Evolutionary conservation across 2,329 filamentous ascomycete genomes (phyloP).

Genomic region (Fusarium heterosporum): DNA sequence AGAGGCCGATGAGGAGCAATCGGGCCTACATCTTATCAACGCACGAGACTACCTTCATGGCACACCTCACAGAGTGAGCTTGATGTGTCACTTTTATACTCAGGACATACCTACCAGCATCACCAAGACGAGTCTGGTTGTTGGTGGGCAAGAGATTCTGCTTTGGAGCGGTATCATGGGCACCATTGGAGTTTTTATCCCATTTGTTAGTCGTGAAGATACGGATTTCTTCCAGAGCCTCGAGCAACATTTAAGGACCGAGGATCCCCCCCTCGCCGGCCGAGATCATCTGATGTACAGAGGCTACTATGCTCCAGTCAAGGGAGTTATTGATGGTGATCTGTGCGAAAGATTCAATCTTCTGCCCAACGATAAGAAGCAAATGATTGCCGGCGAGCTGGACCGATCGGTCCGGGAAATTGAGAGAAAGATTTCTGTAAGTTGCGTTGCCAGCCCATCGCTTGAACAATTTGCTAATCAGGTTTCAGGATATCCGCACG

Average conservation of each 20-base stretch:
- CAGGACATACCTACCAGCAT: slow-evolving; percentile 94
- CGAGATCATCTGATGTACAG: slow-evolving; percentile 96
- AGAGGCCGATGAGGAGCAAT: slow-evolving; percentile 91
- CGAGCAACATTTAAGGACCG: slow-evolving; percentile 86
- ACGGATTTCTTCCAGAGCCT: slow-evolving; percentile 97
- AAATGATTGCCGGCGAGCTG: slow-evolving; percentile 92
- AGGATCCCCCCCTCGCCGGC: slow-evolving; percentile 89
- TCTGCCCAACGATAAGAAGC: slow-evolving; percentile 88
- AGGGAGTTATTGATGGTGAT: slow-evolving; percentile 97
- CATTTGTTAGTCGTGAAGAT: slow-evolving; percentile 91
- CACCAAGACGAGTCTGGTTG: slow-evolving; percentile 87
- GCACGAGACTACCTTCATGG: slow-evolving; percentile 92
- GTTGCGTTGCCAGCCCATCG: slow-evolving; percentile 38
- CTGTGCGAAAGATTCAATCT: slow-evolving; percentile 91
- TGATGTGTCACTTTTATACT: slow-evolving; percentile 89
- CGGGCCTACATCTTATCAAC: slow-evolving; percentile 90
- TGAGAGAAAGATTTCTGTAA: slow-evolving; percentile 89
- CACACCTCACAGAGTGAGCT: slow-evolving; percentile 82
- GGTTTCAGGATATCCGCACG: slow-evolving; percentile 66
- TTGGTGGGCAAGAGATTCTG: slow-evolving; percentile 90
- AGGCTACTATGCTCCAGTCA: slow-evolving; percentile 95
- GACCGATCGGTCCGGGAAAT: slow-evolving; percentile 93
- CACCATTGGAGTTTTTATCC: slow-evolving; percentile 91
- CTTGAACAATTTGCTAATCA: slow-evolving; percentile 41
- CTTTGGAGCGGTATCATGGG: slow-evolving; percentile 96